Evolutionary conservation across 495 filamentous ascomycete genomes (phyloP).

Genomic region (Aspergillus ostianus): DNA sequence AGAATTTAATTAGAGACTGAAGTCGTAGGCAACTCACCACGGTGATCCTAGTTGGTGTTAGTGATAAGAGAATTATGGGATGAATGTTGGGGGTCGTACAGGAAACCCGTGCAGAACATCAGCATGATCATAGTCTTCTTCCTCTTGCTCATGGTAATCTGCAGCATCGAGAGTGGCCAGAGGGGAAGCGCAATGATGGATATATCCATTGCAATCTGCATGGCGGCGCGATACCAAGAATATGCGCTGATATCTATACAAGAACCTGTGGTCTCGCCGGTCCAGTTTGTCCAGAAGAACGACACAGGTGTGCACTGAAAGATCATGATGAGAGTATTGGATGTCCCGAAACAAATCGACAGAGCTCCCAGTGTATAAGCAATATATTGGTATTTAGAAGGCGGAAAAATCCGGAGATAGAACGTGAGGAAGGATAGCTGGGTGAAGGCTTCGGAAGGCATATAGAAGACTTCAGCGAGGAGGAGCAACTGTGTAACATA

Average conservation of each 20-base stretch:
- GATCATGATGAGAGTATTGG: constrained; percentile 29
- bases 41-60: constrained; percentile 28
- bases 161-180: constrained; percentile 38
- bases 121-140: constrained; percentile 50
- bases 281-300: constrained; percentile 34
- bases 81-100: constrained; percentile 34
- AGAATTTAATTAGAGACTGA: constrained; percentile 34
- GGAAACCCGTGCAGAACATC: constrained; percentile 53
- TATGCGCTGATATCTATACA: constrained; percentile 27
- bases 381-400: constrained; percentile 18
- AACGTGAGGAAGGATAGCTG: constrained; percentile 38
- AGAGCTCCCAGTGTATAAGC: constrained; percentile 27
- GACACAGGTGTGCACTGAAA: constrained; percentile 37
- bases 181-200: constrained; percentile 38
- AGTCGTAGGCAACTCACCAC: constrained; percentile 41
- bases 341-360: constrained; percentile 28
- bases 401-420: constrained; percentile 36
- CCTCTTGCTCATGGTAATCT: constrained; percentile 31
- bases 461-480: constrained; percentile 31
- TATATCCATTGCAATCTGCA: constrained; percentile 28
- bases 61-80: not conserved
- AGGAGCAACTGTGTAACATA: constrained; percentile 5
- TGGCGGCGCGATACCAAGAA: constrained; percentile 22
- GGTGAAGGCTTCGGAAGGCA: constrained; percentile 24
- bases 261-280: constrained; percentile 21